Percentiles rank a stretch among this genome's conserved stretches.
phyloP scores from a whole-genome alignment of 345 rosid species.

The Leavenworthia alabamica region DNA sequence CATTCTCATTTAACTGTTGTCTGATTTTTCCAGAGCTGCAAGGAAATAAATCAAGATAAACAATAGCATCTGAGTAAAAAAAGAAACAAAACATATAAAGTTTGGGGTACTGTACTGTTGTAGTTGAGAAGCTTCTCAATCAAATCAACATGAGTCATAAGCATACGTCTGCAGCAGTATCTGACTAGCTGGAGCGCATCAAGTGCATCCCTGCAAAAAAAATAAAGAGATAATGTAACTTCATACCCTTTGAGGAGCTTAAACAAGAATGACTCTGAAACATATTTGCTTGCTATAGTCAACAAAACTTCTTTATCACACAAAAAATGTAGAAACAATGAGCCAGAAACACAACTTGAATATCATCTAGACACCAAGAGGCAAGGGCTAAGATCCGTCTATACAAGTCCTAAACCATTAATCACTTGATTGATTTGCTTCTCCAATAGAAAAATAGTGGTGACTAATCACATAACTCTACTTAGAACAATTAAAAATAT shows the following conservation, averaged over 20 bases:
- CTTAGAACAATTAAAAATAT: too few relatives aligned
- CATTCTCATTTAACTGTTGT: slow-evolving; percentile 35
- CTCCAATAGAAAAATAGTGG: not conserved
- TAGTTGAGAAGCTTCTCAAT: slow-evolving; percentile 98
- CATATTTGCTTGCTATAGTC: not conserved
- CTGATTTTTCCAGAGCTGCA: slow-evolving; percentile 79
- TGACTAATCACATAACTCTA: not conserved
- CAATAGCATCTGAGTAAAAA: not conserved
- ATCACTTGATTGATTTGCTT: not conserved
- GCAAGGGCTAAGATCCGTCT: not conserved
- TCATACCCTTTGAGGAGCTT: not conserved
- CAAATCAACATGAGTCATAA: slow-evolving; percentile 98
- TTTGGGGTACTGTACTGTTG: slow-evolving; percentile 55
- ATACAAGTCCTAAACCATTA: not conserved
- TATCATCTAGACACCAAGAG: too few relatives aligned
- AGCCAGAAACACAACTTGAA: not conserved
- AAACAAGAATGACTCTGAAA: not conserved
- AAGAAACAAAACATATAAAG: slow-evolving; percentile 1
- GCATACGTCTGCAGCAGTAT: slow-evolving; percentile 97
- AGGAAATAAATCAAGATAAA: not conserved
- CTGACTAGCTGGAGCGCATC: slow-evolving; percentile 86
- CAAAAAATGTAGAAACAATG: not conserved
- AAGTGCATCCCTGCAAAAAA: slow-evolving; percentile 74
- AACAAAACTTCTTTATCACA: not conserved
- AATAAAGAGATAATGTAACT: not conserved